Evolutionary conservation across 2,329 filamentous ascomycete genomes (phyloP), one percentile per base, ranked within the genome.

Genomic region (Epichloe elymi): DNA sequence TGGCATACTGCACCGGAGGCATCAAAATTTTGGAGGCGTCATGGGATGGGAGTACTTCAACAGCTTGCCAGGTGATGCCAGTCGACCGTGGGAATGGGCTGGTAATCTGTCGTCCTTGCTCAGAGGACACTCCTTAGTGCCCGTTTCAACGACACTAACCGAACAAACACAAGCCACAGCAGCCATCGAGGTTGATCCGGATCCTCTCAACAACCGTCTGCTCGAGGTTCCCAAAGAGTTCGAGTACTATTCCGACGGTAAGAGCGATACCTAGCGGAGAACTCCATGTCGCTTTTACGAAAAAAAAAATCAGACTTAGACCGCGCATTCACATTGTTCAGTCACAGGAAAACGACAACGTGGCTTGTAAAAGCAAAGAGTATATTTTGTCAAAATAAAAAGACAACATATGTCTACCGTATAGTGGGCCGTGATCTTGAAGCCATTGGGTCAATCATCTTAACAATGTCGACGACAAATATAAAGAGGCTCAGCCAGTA

Each of bases 31-130:
- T 64, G 90, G 89, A 0, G 90, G 90, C 1, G 82, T 96, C 6
- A 93, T 93, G 82, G 88, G 88, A 2, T 96, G 90, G 90, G 90
- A 96, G 69, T 95, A 93, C 64, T 95, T 91, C 70, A 94, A 95
- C 70, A 80, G 83, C 51, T 65, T 82, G 52, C 85, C 86, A 0
- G 83, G 82, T 1, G 82, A 78, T 23, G 63, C 62, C 2, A 70
- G 71, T 12, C 69, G 74, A 51, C 86, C 87, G 0, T 91, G 85
- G 84, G 74, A 86, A 57, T 95, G 89, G 89, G 86, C 86, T 0
- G 75, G 74, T 45, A 74, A 75, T 51, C 83, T 93, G 73, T 80
- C 81, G 0, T 63, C 55, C 41, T 61, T 70, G 51, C 56, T 71
- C 56, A 61, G 72, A 41, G 51, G 60, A 2, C 59, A 65, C 48